phyloP scores from a whole-genome alignment of 495 filamentous ascomycete genomes.

The Patellaria atrata region DNA sequence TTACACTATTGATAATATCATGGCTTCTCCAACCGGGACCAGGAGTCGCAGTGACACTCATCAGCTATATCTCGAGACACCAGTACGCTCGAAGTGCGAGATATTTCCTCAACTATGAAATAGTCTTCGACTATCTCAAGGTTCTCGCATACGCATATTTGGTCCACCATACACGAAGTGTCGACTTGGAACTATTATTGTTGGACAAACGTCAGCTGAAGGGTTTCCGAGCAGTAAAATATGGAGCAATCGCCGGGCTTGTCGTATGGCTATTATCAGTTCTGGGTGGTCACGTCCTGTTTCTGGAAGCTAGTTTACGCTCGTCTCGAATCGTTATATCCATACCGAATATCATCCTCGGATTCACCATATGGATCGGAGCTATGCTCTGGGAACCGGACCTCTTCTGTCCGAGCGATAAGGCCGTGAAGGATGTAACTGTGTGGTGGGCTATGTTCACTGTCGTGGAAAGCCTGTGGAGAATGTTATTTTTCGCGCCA shows the following conservation, averaged over 20 bases:
- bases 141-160: neutral
- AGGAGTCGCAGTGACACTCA: conserved; percentile 1
- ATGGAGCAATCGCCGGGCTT: neutral
- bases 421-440: neutral
- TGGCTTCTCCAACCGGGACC: conserved; percentile 1
- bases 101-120: neutral
- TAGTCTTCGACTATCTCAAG: neutral
- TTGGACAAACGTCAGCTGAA: neutral
- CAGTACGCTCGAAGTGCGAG: neutral
- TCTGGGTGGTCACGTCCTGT: neutral
- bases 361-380: neutral
- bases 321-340: no score
- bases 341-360: neutral
- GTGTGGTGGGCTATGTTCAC: neutral
- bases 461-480: no score
- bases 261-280: neutral
- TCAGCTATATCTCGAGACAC: neutral
- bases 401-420: neutral
- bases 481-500: no score
- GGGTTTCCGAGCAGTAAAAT: neutral
- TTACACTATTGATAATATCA: neutral
- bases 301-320: conserved; percentile 1
- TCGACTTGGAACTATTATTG: neutral
- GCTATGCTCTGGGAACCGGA: neutral
- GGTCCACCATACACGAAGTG: neutral